Conservation (phyloP, 805 yeast genomes). For the Suhomyces emberorum region DNA sequence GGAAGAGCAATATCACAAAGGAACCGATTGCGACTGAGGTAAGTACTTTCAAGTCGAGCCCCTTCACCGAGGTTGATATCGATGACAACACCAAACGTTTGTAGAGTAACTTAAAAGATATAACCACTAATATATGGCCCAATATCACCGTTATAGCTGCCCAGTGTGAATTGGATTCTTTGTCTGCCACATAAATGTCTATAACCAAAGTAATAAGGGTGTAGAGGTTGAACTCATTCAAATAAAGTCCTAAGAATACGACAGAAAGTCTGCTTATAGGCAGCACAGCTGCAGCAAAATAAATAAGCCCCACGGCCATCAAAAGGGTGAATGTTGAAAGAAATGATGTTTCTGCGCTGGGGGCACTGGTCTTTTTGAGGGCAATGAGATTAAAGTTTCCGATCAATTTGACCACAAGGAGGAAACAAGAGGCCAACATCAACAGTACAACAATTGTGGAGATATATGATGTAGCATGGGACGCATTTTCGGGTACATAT, state of each 20-base stretch:
- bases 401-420: slow-evolving; percentile 16
- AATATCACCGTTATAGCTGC: slow-evolving; percentile 7
- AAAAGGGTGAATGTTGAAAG: slow-evolving; percentile 12
- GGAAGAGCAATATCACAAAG: slow-evolving; percentile 3
- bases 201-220: slow-evolving; percentile 25
- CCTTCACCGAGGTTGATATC: slow-evolving; percentile 6
- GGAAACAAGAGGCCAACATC: slow-evolving; percentile 20
- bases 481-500: slow-evolving; percentile 4
- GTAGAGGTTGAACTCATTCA: slow-evolving; percentile 28
- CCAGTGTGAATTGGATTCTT: slow-evolving; percentile 7
- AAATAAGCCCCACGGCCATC: slow-evolving; percentile 19
- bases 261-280: slow-evolving; percentile 25
- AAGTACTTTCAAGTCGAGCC: slow-evolving; percentile 4
- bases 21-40: slow-evolving; percentile 2
- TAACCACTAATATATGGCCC: slow-evolving; percentile 19
- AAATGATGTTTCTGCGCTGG: not conserved
- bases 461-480: not conserved
- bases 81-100: slow-evolving; percentile 9
- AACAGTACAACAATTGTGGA: slow-evolving; percentile 14
- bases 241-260: slow-evolving; percentile 26
- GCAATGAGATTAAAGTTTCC: slow-evolving; percentile 12
- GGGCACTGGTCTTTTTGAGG: not conserved
- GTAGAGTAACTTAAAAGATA: slow-evolving; percentile 12
- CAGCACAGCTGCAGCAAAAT: slow-evolving; percentile 20
- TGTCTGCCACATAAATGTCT: slow-evolving; percentile 19